These are phyloP conservation scores for Plenodomus lindquistii DNA, from an alignment of 2,329 filamentous ascomycete species.

Conservation along the genomic window DNA sequence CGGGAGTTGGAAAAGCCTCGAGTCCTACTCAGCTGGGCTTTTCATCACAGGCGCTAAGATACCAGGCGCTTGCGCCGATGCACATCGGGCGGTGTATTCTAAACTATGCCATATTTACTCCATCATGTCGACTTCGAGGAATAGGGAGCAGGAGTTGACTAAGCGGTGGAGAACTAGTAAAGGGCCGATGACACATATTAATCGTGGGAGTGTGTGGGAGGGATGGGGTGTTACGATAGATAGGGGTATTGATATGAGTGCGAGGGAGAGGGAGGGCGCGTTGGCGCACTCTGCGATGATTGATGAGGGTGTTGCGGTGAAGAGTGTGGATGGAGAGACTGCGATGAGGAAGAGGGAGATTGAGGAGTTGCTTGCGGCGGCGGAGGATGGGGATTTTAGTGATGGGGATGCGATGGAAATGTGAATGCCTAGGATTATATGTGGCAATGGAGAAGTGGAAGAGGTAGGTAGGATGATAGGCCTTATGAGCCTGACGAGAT, in stretches of 20 bases:
- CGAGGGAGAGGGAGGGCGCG: conserved; percentile 24
- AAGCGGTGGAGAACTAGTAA: conserved; percentile 33
- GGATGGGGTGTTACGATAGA: conserved; percentile 32
- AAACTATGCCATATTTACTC: conserved; percentile 22
- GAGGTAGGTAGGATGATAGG: no score
- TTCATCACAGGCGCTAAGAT: background rate
- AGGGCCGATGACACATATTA: conserved; percentile 23
- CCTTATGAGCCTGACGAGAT: no score
- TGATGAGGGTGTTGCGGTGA: conserved; percentile 9
- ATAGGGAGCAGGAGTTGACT: conserved; percentile 31
- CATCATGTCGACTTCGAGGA: conserved; percentile 15
- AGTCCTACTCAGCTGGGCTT: conserved; percentile 22
- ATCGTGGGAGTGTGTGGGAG: conserved; percentile 39
- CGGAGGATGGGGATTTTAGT: conserved; percentile 13
- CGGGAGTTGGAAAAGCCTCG: conserved; percentile 20
- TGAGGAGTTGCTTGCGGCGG: conserved; percentile 22
- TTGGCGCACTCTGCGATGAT: background rate
- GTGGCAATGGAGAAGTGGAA: no score
- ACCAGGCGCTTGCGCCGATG: background rate
- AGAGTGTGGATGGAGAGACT: conserved; percentile 6
- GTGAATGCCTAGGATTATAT: background rate
- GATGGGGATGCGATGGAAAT: conserved; percentile 4
- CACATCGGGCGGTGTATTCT: conserved; percentile 21
- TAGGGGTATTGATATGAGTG: conserved; percentile 20
- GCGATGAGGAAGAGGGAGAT: conserved; percentile 19